These are phyloP conservation scores for Graphilbum ipis-grandicollis DNA, from an alignment of 2,329 filamentous ascomycete genomes.

Conservation along the genomic window DNA sequence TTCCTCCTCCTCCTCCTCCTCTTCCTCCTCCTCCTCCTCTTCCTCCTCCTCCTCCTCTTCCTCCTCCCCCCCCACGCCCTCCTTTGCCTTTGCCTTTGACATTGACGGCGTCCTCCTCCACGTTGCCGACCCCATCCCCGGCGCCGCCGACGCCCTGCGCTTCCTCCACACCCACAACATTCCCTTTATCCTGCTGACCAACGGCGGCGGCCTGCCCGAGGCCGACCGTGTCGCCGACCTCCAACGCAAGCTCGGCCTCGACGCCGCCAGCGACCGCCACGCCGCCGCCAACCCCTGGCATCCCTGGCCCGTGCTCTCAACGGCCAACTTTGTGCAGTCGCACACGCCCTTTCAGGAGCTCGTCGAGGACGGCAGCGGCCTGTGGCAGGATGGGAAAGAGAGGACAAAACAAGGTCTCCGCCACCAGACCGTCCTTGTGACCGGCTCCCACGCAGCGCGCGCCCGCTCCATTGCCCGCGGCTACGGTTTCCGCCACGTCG, in stretches of 20 bases:
- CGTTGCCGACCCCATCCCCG: constrained; percentile 59
- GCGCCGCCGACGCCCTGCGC: constrained; percentile 55
- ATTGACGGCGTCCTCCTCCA: constrained; percentile 95
- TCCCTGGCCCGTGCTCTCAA: constrained; percentile 43
- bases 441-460: constrained; percentile 48
- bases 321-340: constrained; percentile 65
- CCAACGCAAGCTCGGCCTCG: constrained; percentile 50
- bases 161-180: constrained; percentile 60
- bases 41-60: too few species aligned
- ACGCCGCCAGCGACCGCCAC: constrained; percentile 76
- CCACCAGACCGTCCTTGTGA: constrained; percentile 55
- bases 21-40: too few species aligned
- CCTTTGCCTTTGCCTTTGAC: constrained; percentile 24
- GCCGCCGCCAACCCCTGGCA: constrained; percentile 17
- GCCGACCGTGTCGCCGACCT: constrained; percentile 54
- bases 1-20: too few species aligned
- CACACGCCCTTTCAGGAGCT: constrained; percentile 78
- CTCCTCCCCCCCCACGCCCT: not conserved
- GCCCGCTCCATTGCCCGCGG: constrained; percentile 58
- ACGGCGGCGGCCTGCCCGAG: constrained; percentile 81
- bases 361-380: constrained; percentile 14
- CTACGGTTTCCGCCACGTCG: constrained; percentile 66
- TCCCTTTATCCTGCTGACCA: constrained; percentile 88
- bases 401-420: too few species aligned
- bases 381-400: too few species aligned